Conservation (phyloP, 108 stramenopile species). For the Skeletonema costatum region DNA sequence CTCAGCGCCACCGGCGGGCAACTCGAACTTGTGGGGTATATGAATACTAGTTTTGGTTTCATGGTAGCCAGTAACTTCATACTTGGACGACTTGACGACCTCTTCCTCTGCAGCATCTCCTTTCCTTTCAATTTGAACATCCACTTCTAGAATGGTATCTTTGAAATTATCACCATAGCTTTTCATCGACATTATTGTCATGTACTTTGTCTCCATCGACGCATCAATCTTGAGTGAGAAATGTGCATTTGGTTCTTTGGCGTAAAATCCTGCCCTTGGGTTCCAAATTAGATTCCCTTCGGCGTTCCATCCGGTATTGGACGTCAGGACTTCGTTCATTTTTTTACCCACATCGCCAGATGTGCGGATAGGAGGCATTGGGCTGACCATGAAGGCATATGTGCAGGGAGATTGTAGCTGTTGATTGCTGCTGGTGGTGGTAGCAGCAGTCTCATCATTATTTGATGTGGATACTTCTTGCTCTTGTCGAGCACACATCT, state of each 20-base stretch:
- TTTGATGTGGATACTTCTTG: no score
- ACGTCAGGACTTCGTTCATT: constrained; percentile 14
- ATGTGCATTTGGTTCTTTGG: constrained; percentile 11
- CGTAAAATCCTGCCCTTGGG: constrained; percentile 23
- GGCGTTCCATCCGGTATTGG: constrained; percentile 24
- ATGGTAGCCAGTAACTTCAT: constrained; percentile 36
- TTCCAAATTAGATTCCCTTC: not conserved
- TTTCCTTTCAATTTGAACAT: not conserved
- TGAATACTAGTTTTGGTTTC: constrained; percentile 37
- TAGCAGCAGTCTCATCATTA: no score
- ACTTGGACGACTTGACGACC: not conserved
- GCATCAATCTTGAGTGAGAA: constrained; percentile 22
- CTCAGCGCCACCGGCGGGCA: constrained; percentile 22
- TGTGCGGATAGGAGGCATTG: not conserved
- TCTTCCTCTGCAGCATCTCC: not conserved
- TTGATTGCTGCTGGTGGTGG: no score
- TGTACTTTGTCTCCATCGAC: constrained; percentile 8
- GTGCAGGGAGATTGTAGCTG: not conserved
- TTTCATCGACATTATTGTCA: constrained; percentile 28
- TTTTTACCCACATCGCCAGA: constrained; percentile 2
- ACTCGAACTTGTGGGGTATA: constrained; percentile 29
- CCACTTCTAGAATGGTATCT: constrained; percentile 4
- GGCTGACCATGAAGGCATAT: constrained; percentile 22
- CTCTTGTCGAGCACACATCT: no score
- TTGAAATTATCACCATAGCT: constrained; percentile 33